Percentiles rank a stretch among this genome's conserved stretches.
Evolutionary conservation across 2,329 filamentous ascomycete genomes (phyloP).

Genomic region (Colletotrichum trifolii): DNA sequence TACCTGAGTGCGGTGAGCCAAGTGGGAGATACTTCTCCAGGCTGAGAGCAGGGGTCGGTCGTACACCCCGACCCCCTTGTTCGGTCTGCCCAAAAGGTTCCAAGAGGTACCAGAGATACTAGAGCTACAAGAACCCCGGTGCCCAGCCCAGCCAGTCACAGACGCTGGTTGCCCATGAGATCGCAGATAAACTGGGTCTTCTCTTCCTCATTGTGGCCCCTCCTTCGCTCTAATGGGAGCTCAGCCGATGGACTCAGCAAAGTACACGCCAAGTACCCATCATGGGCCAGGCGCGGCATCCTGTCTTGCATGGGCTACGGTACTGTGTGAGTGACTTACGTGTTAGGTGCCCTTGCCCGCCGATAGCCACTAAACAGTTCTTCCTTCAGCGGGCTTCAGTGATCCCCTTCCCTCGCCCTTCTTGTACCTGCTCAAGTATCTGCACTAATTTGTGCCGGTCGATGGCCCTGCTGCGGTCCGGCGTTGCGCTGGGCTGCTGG

Average conservation of each 20-base stretch:
- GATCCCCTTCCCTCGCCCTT: not conserved
- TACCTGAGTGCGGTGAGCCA: not conserved
- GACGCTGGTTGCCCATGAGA: conserved; percentile 28
- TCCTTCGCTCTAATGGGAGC: conserved; percentile 24
- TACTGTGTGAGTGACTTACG: too few species aligned
- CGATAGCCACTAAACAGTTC: not conserved
- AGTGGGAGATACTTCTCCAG: too few species aligned
- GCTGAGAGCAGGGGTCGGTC: conserved; percentile 7
- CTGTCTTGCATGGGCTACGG: conserved; percentile 26
- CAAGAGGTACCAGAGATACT: conserved; percentile 24
- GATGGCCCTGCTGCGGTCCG: conserved; percentile 34
- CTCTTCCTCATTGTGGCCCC: conserved; percentile 30
- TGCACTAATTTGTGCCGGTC: conserved; percentile 28
- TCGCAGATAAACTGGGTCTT: conserved; percentile 23
- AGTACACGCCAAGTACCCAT: conserved; percentile 33
- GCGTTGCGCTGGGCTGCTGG: conserved; percentile 24
- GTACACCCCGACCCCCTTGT: conserved; percentile 23
- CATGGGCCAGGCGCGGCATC: conserved; percentile 28
- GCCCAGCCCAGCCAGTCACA: conserved; percentile 31
- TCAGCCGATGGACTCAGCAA: conserved; percentile 36
- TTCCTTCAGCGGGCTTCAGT: conserved; percentile 20
- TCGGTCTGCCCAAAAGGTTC: conserved; percentile 21
- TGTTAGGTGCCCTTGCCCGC: not conserved
- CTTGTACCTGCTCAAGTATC: not conserved
- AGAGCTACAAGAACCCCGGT: conserved; percentile 18